phyloP scores from a whole-genome alignment of 257 asterid species.

The Solanum chiquidenum region DNA sequence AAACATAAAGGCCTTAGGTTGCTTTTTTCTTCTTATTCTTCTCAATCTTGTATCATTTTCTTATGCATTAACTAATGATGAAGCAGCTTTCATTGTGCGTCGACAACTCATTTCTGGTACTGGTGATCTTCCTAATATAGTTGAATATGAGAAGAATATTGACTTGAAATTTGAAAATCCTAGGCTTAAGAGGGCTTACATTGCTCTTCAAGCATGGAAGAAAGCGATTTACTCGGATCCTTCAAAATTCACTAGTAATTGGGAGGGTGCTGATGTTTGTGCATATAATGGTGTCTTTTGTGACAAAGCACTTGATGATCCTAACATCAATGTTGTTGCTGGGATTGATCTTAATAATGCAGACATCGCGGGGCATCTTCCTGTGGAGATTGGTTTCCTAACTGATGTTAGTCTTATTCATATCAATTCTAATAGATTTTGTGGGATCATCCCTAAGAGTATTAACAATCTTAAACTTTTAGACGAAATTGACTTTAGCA shows the following conservation, averaged over 20 bases:
- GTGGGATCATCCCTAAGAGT: conserved; percentile 63
- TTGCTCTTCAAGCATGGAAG: conserved; percentile 75
- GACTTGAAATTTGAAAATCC: conserved; percentile 14
- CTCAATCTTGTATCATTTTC: conserved; percentile 15
- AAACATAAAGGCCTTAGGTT: conserved; percentile 45
- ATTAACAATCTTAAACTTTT: conserved; percentile 30
- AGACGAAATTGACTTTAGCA: conserved; percentile 72
- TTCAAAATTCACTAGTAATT: conserved; percentile 36
- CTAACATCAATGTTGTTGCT: conserved; percentile 51
- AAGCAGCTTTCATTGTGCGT: conserved; percentile 13
- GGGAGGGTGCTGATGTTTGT: conserved; percentile 74
- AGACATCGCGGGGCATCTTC: conserved; percentile 85
- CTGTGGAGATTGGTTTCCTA: conserved; percentile 56
- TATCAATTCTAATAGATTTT: conserved; percentile 67
- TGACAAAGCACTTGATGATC: conserved; percentile 45
- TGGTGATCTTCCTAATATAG: conserved; percentile 1
- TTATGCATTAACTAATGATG: conserved; percentile 14
- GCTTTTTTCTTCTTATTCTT: conserved; percentile 22
- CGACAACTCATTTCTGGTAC: conserved; percentile 15
- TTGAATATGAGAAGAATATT: not conserved
- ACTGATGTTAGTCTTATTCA: conserved; percentile 63
- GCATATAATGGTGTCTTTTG: conserved; percentile 60
- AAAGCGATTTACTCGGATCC: conserved; percentile 77
- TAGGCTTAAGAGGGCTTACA: conserved; percentile 47
- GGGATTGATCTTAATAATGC: conserved; percentile 73